Percentiles rank a stretch among this genome's conserved stretches.
These are phyloP conservation scores for Fusarium cicatricum DNA, from an alignment of 2,329 filamentous ascomycete species.

Conservation along the genomic window DNA sequence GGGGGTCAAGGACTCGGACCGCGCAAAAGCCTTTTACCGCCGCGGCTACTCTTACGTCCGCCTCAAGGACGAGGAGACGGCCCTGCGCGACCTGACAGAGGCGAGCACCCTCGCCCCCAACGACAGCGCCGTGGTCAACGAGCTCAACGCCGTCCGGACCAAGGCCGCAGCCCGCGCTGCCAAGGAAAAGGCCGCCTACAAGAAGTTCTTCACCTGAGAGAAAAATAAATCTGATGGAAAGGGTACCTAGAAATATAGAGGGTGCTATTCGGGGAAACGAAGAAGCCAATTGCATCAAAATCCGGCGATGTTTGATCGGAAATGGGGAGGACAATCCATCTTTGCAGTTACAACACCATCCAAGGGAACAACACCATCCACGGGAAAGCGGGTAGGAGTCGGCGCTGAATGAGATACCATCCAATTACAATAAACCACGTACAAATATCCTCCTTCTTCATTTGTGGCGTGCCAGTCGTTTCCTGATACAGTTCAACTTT, in stretches of 20 bases:
- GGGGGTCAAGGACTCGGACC: constrained; percentile 75
- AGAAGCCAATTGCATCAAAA: constrained; percentile 28
- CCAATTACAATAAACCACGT: constrained; percentile 36
- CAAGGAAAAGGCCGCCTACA: constrained; percentile 92
- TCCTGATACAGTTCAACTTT: no score
- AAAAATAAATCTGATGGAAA: background rate
- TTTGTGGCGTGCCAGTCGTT: background rate
- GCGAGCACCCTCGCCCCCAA: constrained; percentile 78
- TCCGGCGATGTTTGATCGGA: constrained; percentile 15
- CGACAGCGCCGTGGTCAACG: constrained; percentile 77
- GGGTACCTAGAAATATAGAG: constrained; percentile 6
- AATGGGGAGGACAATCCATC: constrained; percentile 32
- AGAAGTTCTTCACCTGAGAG: constrained; percentile 80
- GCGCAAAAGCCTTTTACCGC: constrained; percentile 89
- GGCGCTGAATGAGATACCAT: constrained; percentile 44
- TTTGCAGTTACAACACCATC: constrained; percentile 35
- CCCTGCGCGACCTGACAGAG: constrained; percentile 76
- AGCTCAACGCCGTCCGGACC: constrained; percentile 82
- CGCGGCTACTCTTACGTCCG: constrained; percentile 78
- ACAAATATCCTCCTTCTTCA: background rate
- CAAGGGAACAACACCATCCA: constrained; percentile 35
- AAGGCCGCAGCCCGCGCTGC: constrained; percentile 74
- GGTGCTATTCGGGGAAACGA: constrained; percentile 9
- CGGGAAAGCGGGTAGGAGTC: constrained; percentile 42
- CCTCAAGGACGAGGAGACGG: constrained; percentile 85